Evolutionary conservation across 306 rosid species (phyloP).

Genomic region (Trifolium subterraneum): DNA sequence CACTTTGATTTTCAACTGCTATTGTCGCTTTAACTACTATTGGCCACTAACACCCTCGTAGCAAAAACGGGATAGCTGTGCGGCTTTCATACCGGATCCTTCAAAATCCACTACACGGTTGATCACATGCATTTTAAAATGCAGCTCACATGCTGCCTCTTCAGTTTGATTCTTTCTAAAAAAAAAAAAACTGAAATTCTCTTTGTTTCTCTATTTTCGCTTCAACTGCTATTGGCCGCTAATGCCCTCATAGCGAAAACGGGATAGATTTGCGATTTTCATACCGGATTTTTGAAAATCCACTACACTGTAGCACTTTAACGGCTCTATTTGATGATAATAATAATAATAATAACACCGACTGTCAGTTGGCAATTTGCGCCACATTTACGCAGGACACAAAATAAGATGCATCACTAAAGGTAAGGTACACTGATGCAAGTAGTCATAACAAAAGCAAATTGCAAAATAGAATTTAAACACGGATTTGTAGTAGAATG

Average conservation of each 20-base stretch:
- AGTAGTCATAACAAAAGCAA: conserved; percentile 26
- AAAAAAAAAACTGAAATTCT: background rate
- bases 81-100: too few relatives aligned
- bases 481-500: background rate
- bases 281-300: background rate
- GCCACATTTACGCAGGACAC: background rate
- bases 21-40: too few relatives aligned
- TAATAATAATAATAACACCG: background rate
- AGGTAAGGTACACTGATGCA: background rate
- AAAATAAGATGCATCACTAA: conserved; percentile 3
- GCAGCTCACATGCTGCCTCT: background rate
- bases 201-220: background rate
- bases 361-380: conserved; percentile 11
- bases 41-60: too few relatives aligned
- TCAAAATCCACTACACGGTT: too few relatives aligned
- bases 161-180: background rate
- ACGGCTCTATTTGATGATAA: background rate
- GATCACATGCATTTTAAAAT: background rate
- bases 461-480: conserved; percentile 5
- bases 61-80: too few relatives aligned
- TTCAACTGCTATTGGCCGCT: background rate
- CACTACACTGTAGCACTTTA: background rate
- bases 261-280: background rate
- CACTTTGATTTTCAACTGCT: background rate
- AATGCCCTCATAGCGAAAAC: background rate